Evolutionary conservation across 2,329 filamentous ascomycete genomes (phyloP), one percentile per base, ranked within the genome.

Genomic region (Claviceps paspali): DNA sequence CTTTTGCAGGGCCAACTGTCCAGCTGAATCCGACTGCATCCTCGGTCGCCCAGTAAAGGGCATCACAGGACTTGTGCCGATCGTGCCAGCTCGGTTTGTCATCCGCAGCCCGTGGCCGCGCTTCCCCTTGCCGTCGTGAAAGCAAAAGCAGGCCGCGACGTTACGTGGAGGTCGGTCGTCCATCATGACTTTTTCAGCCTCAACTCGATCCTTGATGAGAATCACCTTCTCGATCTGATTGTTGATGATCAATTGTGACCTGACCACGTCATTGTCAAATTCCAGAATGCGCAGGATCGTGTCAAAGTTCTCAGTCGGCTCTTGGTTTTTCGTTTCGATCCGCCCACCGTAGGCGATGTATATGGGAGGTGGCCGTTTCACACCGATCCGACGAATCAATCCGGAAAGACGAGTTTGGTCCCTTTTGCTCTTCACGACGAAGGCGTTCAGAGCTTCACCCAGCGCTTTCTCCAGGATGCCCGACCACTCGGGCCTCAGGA

Each of bases 181-280:
- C 42, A 80, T 74, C 70, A 94, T 82, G 32, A 82, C 70, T 4
- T 66, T 60, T 30, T 79, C 66, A 1, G 79, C 91, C 39, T 83
- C 70, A 1, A 66, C 56, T 21, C 82, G 66, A 22, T 79, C 65
- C 38, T 76, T 65, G 38, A 95, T 75, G 1, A 98, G 65, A 5
- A 94, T 73, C 6, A 79, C 75, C 54, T 95, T 87, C 43, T 98
- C 91, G 36, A 95, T 84, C 6, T 63, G 61, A 47, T 85, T 71
- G 43, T 78, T 79, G 53, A 96, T 91, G 49, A 98, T 79, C 33
- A 96, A 63, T 41, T 86, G 79, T 42, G 85, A 81, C 35, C 77
- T 77, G 15, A 95, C 79, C 30, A 82, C 60, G 15, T 82, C 72
- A 46, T 88, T 76, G 42, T 91, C 82, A 43, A 96, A 82, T 56